Evolutionary conservation across 2,329 filamentous ascomycete species (phyloP).

Genomic region (Phyllosticta capitalensis): DNA sequence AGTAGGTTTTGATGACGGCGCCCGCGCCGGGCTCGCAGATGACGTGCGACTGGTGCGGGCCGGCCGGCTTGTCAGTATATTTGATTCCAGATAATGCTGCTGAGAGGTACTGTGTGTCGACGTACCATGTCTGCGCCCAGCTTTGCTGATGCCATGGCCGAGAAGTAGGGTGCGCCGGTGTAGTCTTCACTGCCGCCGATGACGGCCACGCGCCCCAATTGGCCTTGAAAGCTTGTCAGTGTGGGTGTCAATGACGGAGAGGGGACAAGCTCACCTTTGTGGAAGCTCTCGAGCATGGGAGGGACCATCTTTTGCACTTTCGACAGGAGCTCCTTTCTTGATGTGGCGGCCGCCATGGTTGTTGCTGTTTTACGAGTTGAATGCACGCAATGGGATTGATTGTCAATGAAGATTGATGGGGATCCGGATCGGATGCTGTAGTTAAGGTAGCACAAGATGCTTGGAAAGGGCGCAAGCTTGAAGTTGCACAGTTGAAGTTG

Average conservation of each 20-base stretch:
- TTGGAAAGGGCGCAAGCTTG: too few species aligned
- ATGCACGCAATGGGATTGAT: background rate
- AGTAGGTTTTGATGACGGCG: constrained; percentile 90
- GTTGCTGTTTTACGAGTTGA: background rate
- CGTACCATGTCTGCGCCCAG: constrained; percentile 83
- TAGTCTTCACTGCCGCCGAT: constrained; percentile 95
- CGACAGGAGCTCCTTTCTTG: constrained; percentile 64
- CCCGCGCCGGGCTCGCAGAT: constrained; percentile 87
- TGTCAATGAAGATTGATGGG: background rate
- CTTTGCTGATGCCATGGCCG: constrained; percentile 88
- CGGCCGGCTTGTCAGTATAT: background rate
- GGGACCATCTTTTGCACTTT: constrained; percentile 87
- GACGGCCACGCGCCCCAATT: constrained; percentile 83
- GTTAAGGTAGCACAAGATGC: too few species aligned
- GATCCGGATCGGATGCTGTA: too few species aligned
- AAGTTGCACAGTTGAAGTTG: too few species aligned
- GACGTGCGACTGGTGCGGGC: constrained; percentile 61
- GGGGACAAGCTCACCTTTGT: constrained; percentile 60
- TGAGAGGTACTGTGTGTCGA: background rate
- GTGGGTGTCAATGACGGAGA: background rate
- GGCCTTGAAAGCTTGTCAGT: constrained; percentile 49
- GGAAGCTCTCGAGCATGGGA: constrained; percentile 89
- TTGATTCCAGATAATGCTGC: constrained; percentile 5
- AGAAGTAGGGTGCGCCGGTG: constrained; percentile 95
- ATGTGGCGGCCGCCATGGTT: constrained; percentile 40